Evolutionary conservation across 768 basidiomycete genomes (phyloP), one percentile per base, ranked within the genome.

Genomic region (Boletellus sp.): DNA sequence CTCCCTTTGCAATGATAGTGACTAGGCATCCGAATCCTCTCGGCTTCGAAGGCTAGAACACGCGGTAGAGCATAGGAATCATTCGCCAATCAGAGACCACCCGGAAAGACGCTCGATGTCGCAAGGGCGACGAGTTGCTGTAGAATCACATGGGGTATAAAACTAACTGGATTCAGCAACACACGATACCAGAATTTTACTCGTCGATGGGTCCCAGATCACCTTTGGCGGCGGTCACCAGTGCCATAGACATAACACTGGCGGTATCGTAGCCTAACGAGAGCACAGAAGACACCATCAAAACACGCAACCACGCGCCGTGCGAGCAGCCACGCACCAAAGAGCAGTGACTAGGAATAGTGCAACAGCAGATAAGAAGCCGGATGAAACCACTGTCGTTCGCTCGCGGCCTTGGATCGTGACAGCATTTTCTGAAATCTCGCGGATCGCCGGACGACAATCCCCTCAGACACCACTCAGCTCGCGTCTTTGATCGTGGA

Each of bases 31-130:
- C 89, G 64, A 87, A 97, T 0, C 96, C 93, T 35, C 74, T 74
- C 0, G 87, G 84, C 61, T 88, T 92, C 0, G 93, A 90, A 2
- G 95, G 94, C 2, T 91, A 94, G 70, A 99, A 89, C 24, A 99
- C 81, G 7, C 96, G 96, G 67, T 90, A 94, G n/a, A 95, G 75
- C 1, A 81, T 80, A 11, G 88, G 81, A 50, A 97, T 84, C 0
- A 86, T 88, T 19, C 94, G 76, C 90, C 92, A 96, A 68, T 99
- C 95, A 16, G 90, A 91, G 79, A 96, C 85, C 84, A n/a, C 88
- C 89, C 2, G 90, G 51, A 4, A 91, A 73, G 0, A 88, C 89
- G 11, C 86, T 86, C 23, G 89, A 73, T 0, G 88, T 91, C 1
- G 87, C 71, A 6, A 86, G 86, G 0, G 88, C 90, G 63, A 90